Evolutionary conservation across 73 alveolate species (phyloP).

Genomic region (Paramecium bursaria): DNA sequence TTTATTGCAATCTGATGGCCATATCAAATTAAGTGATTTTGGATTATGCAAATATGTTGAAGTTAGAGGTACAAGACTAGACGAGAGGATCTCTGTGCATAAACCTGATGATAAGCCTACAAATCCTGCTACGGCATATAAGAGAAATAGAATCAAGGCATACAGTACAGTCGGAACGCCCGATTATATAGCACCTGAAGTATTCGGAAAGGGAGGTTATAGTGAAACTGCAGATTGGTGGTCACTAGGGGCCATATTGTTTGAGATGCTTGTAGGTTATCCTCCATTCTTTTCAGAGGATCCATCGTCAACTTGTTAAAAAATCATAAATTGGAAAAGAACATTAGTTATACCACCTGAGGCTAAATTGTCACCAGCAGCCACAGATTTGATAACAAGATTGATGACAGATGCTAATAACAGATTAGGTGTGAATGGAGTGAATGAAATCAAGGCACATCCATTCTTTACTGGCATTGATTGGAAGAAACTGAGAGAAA

Average conservation of each 20-base stretch:
- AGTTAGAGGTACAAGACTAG: slow-evolving; percentile 50
- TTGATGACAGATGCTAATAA: slow-evolving; percentile 81
- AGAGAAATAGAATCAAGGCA: slow-evolving; percentile 71
- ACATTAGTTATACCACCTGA: slow-evolving; percentile 83
- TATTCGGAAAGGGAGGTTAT: slow-evolving; percentile 88
- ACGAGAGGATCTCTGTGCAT: slow-evolving; percentile 68
- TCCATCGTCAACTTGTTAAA: slow-evolving; percentile 87
- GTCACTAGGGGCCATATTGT: slow-evolving; percentile 91
- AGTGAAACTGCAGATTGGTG: slow-evolving; percentile 93
- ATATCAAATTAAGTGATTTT: slow-evolving; percentile 80
- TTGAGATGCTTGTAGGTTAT: slow-evolving; percentile 93
- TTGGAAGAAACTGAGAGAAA: slow-evolving; percentile 87
- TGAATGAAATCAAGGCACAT: slow-evolving; percentile 90
- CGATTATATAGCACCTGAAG: slow-evolving; percentile 99
- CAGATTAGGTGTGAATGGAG: slow-evolving; percentile 88
- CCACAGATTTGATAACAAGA: slow-evolving; percentile 82
- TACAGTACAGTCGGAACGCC: slow-evolving; percentile 94
- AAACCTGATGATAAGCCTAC: slow-evolving; percentile 56
- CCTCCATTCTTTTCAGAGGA: slow-evolving; percentile 92
- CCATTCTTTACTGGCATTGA: slow-evolving; percentile 93
- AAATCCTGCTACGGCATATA: neutral
- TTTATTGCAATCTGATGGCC: slow-evolving; percentile 85
- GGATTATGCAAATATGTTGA: slow-evolving; percentile 75
- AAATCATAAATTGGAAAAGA: slow-evolving; percentile 87
- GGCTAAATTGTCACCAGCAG: slow-evolving; percentile 84